phyloP scores from a whole-genome alignment of 148 eudicot species.

The Dianthus caryophyllus region DNA sequence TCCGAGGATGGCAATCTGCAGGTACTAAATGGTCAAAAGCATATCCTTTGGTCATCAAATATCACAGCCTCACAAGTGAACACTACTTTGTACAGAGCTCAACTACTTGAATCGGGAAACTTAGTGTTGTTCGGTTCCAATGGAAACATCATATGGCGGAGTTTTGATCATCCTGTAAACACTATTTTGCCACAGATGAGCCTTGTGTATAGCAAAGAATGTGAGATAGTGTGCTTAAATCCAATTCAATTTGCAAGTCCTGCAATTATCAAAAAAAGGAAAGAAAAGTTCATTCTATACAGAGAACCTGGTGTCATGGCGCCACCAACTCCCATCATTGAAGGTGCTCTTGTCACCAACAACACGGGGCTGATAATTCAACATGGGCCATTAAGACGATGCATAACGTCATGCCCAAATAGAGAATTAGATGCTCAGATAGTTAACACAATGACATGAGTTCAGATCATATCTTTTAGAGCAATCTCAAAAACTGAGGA shows the following conservation, averaged over 20 bases:
- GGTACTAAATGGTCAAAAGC: slow-evolving; percentile 12
- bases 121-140: slow-evolving; percentile 25
- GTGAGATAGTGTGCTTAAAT: too few relatives aligned
- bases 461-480: too few relatives aligned
- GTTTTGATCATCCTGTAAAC: slow-evolving; percentile 29
- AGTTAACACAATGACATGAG: too few relatives aligned
- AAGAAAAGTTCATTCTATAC: too few relatives aligned
- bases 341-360: too few relatives aligned
- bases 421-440: too few relatives aligned
- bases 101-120: slow-evolving; percentile 39
- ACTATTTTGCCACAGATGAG: slow-evolving; percentile 28
- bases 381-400: too few relatives aligned
- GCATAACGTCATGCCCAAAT: too few relatives aligned
- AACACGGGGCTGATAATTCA: too few relatives aligned
- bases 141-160: slow-evolving; percentile 26
- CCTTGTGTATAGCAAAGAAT: slow-evolving; percentile 11
- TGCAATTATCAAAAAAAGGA: slow-evolving; percentile 29
- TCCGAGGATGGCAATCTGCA: slow-evolving; percentile 34
- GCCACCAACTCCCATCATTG: too few relatives aligned
- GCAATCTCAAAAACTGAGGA: too few relatives aligned
- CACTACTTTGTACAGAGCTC: slow-evolving; percentile 11
- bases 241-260: slow-evolving; percentile 36
- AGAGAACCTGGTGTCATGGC: too few relatives aligned
- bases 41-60: slow-evolving; percentile 34
- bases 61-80: slow-evolving; percentile 3